Evolutionary conservation across 768 basidiomycete genomes (phyloP).

Genomic region (Hydnum rufescens): DNA sequence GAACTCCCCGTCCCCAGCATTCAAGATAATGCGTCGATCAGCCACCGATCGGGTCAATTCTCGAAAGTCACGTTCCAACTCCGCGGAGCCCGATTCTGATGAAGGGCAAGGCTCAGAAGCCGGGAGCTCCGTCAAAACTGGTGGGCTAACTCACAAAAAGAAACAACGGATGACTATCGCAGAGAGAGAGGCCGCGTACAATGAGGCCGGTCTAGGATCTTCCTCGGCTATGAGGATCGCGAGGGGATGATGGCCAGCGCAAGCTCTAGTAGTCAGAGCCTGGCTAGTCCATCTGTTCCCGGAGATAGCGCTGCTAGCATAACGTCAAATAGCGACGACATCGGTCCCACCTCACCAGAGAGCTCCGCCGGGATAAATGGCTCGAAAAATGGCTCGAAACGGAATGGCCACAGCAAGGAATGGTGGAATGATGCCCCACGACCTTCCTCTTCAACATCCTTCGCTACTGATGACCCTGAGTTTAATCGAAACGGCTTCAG

Average conservation of each 20-base stretch:
- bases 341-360: conserved; percentile 45
- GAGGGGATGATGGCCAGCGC: conserved; percentile 22
- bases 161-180: conserved; percentile 65
- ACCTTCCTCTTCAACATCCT: conserved; percentile 36
- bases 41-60: conserved; percentile 32
- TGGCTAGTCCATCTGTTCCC: neutral
- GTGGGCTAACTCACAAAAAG: conserved; percentile 12
- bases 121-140: conserved; percentile 14
- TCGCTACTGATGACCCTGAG: conserved; percentile 55
- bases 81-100: conserved; percentile 31
- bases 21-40: conserved; percentile 72
- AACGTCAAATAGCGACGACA: conserved; percentile 49
- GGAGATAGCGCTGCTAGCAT: neutral
- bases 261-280: neutral
- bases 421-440: conserved; percentile 26
- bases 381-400: neutral
- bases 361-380: conserved; percentile 37
- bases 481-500: conserved; percentile 24
- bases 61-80: conserved; percentile 35
- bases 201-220: conserved; percentile 73
- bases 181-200: conserved; percentile 78
- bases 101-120: conserved; percentile 3
- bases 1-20: conserved; percentile 45
- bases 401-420: conserved; percentile 19
- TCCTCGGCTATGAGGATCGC: conserved; percentile 17